Base-by-base conservation (phyloP, 805 yeast genomes). In the Lachancea dasiensis region DNA sequence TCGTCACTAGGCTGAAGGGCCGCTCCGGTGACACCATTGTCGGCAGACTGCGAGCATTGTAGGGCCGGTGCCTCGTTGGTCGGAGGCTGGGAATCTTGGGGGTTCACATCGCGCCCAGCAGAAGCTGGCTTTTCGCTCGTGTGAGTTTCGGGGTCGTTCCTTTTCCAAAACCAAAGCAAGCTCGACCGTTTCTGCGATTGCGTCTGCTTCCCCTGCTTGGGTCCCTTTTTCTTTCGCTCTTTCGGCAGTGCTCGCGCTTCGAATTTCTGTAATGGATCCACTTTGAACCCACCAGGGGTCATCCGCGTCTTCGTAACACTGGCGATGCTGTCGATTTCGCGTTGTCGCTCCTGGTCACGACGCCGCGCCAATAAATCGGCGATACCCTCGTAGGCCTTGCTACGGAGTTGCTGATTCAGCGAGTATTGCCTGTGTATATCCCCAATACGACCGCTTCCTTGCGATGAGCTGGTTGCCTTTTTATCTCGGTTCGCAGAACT, bases 251-350 rank as follows among this genome's bases (percentile, higher is more conserved):
- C 52, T 11, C 40, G 43, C 3, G 52, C 58, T 11, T 54, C 55
- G 40, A 58, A 57, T 24, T 41, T 37, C 25, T 50, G 51, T 20
- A 58, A 44, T 5, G 63, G 62, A 41, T 57, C 56, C 7, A 57
- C 60, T 38, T 49, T 54, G 36, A 58, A 56, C 7, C 39, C 20
- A 10, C 52, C 36, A 16, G 34, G 32, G 6, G 38, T 16, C 10
- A 22, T 17, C 8, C 28, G 28, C 30, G 20, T 13, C 9, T 13
- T 29, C 11, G 4, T 27, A 18, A 17, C 11, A 13, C 22, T 15
- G 22, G 39, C 28, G 9, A 28, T 14, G 14, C 15, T 35, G 13
- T 35, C 39, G 6, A 19, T 19, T 27, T 38, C 38, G 39, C 21
- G 23, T 14, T 35, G 25, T 10, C 39, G 27, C 27, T 36, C 35